phyloP scores from a whole-genome alignment of 129 eudicot species.

The Lactuca saligna region DNA sequence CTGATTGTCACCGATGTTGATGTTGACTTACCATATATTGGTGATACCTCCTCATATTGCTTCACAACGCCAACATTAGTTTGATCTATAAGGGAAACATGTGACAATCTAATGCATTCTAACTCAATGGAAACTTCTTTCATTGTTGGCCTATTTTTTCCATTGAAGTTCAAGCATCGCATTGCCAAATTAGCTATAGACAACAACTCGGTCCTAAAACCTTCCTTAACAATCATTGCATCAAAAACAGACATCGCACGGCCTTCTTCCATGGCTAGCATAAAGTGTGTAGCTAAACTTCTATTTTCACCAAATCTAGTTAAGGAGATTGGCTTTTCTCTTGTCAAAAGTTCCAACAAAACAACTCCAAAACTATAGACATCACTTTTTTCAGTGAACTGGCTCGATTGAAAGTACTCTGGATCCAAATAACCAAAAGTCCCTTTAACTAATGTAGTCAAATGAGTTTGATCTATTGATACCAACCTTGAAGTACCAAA shows the following conservation, averaged over 20 bases:
- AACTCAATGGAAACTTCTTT: constrained; percentile 21
- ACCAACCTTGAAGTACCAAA: no score
- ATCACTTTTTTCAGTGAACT: neutral
- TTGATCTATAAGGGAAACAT: neutral
- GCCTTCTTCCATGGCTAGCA: no score
- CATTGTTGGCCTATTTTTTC: neutral
- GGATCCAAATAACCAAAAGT: no score
- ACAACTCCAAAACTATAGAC: constrained; percentile 30
- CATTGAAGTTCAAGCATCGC: constrained; percentile 11
- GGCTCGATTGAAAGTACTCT: no score
- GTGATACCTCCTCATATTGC: no score
- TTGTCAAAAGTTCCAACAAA: constrained; percentile 24
- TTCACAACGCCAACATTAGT: neutral
- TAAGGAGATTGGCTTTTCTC: constrained; percentile 11
- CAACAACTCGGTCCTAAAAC: neutral
- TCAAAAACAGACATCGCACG: no score
- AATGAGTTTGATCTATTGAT: no score
- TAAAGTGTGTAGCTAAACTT: no score
- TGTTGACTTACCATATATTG: no score
- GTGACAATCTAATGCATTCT: constrained; percentile 4
- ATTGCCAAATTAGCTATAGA: constrained; percentile 17
- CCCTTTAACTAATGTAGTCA: no score
- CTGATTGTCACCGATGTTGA: no score
- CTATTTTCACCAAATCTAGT: neutral
- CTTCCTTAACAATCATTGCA: neutral